These are phyloP conservation scores for Botrytis aclada DNA, from an alignment of 2,329 filamentous ascomycete species.

Conservation along the genomic window DNA sequence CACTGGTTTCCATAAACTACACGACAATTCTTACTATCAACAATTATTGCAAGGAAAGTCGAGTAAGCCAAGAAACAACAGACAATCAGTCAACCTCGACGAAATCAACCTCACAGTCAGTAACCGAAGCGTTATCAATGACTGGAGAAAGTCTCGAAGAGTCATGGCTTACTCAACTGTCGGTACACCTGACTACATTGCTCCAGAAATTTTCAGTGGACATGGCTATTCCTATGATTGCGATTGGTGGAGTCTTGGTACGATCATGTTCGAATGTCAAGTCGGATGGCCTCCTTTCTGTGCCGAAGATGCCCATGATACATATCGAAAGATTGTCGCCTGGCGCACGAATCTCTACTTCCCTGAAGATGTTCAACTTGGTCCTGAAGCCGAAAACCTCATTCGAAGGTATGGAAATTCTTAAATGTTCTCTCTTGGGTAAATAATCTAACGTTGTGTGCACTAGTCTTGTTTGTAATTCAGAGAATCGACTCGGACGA, in stretches of 20 bases:
- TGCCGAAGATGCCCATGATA: slow-evolving; percentile 94
- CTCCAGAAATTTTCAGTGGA: slow-evolving; percentile 95
- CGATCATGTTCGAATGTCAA: slow-evolving; percentile 99
- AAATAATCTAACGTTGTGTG: slow-evolving; percentile 31
- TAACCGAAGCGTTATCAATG: slow-evolving; percentile 97
- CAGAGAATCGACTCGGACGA: slow-evolving; percentile 85
- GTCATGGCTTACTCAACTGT: slow-evolving; percentile 98
- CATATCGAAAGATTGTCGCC: slow-evolving; percentile 98
- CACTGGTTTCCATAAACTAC: slow-evolving; percentile 95
- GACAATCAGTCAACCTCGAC: slow-evolving; percentile 92
- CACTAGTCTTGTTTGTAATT: slow-evolving; percentile 83
- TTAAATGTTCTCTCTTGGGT: not conserved
- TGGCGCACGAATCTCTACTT: slow-evolving; percentile 96
- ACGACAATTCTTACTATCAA: slow-evolving; percentile 98
- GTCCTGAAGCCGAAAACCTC: slow-evolving; percentile 83
- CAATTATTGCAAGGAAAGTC: slow-evolving; percentile 82
- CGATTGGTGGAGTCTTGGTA: slow-evolving; percentile 98
- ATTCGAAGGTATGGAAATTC: slow-evolving; percentile 70
- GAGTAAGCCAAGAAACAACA: slow-evolving; percentile 66
- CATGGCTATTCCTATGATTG: slow-evolving; percentile 96
- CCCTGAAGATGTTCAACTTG: slow-evolving; percentile 88
- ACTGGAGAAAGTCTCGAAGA: slow-evolving; percentile 93
- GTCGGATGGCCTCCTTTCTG: slow-evolving; percentile 99
- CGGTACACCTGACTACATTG: slow-evolving; percentile 97
- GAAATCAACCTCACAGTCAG: slow-evolving; percentile 98